Conservation (phyloP, 2,329 filamentous ascomycete species). For the Curvularia lunata region DNA sequence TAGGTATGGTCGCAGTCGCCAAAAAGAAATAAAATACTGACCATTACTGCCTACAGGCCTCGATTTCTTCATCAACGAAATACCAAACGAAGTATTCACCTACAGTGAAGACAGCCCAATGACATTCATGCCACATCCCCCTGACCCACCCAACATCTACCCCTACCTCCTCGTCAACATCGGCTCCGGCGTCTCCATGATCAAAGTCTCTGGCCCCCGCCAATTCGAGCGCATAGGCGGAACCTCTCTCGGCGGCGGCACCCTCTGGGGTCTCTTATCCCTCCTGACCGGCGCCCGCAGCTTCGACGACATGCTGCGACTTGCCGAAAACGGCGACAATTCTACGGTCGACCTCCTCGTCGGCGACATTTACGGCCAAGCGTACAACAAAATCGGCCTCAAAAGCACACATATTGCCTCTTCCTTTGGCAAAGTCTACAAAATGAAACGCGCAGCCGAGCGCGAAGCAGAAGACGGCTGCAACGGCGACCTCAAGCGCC, state of each 20-base stretch:
- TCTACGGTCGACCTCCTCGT: slow-evolving; percentile 94
- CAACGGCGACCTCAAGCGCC: slow-evolving; percentile 57
- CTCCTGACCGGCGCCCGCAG: slow-evolving; percentile 89
- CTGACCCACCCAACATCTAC: slow-evolving; percentile 73
- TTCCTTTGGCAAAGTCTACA: slow-evolving; percentile 96
- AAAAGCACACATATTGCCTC: slow-evolving; percentile 96
- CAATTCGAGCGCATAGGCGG: slow-evolving; percentile 91
- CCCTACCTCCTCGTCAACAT: slow-evolving; percentile 98
- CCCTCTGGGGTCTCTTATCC: slow-evolving; percentile 92
- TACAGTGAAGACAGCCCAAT: slow-evolving; percentile 86
- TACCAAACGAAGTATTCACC: slow-evolving; percentile 95
- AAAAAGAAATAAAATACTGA: slow-evolving; percentile 6
- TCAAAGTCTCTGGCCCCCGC: slow-evolving; percentile 91
- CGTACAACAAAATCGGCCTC: slow-evolving; percentile 94
- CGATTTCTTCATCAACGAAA: slow-evolving; percentile 98
- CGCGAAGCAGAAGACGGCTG: slow-evolving; percentile 73
- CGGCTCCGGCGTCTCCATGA: slow-evolving; percentile 93
- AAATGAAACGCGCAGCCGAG: slow-evolving; percentile 86
- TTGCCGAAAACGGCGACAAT: slow-evolving; percentile 92
- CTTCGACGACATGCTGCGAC: slow-evolving; percentile 97
- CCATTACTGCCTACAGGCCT: slow-evolving; percentile 65
- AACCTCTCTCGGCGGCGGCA: slow-evolving; percentile 94
- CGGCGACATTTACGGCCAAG: slow-evolving; percentile 95
- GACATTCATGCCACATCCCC: slow-evolving; percentile 77
- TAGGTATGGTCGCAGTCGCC: slow-evolving; percentile 62